A percentile compares a stretch with the other conserved stretches of the same genome.
These are phyloP conservation scores for Umbelopsis sp. DNA, from an alignment of 192 early-diverging fungal genomes.

Conservation along the genomic window DNA sequence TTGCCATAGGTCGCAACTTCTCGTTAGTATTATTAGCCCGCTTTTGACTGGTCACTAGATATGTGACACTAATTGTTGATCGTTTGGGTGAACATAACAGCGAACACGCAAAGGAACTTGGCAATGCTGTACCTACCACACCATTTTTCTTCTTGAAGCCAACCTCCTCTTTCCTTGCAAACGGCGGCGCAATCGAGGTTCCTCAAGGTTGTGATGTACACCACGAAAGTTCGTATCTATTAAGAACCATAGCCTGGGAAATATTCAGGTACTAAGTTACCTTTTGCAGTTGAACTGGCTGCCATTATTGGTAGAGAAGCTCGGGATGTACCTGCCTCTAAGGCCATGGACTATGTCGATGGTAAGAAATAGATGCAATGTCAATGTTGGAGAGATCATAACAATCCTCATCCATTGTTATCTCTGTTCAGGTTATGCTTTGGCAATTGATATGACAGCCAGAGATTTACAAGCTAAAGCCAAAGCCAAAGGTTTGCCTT, in stretches of 20 bases:
- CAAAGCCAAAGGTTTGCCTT: constrained; percentile 85
- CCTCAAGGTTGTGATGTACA: constrained; percentile 79
- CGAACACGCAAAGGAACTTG: constrained; percentile 94
- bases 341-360: constrained; percentile 68
- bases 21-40: constrained; percentile 47
- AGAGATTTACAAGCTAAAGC: constrained; percentile 82
- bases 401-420: neutral
- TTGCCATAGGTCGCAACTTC: constrained; percentile 93
- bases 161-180: constrained; percentile 73
- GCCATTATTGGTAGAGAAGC: constrained; percentile 86
- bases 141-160: constrained; percentile 98
- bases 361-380: constrained; percentile 28
- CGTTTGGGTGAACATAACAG: constrained; percentile 30
- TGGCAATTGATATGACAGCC: constrained; percentile 93
- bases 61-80: neutral
- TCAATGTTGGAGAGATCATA: too few relatives aligned
- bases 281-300: constrained; percentile 78
- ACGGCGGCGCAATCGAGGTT: constrained; percentile 76
- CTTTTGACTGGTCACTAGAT: neutral
- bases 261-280: neutral
- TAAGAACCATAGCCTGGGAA: neutral
- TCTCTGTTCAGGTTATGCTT: constrained; percentile 62
- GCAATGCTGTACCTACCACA: constrained; percentile 83
- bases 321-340: constrained; percentile 65
- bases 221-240: constrained; percentile 67